Base-by-base conservation (phyloP, 192 early-diverging fungal species). In the Rhizoclosmatium globosum region DNA sequence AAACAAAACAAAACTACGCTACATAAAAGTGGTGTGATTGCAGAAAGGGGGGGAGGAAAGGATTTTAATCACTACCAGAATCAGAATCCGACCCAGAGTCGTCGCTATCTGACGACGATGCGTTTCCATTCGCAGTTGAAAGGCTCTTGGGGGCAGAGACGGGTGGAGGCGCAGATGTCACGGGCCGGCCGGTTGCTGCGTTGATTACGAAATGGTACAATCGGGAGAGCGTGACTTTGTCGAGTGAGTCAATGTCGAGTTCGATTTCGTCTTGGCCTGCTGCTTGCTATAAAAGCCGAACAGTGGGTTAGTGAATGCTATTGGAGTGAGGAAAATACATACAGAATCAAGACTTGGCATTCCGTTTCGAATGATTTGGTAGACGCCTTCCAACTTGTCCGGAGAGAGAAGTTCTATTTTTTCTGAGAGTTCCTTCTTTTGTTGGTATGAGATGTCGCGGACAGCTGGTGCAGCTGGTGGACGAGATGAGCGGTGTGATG, bases 241-340 rank as follows among this genome's bases (percentile, higher is more conserved):
- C 93, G 59, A 98, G 85, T 0, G 94, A 87, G 74, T 97, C 96
- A 84, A 99, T 97, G 74, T 99, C 97, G 77, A 99, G 87, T 81
- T 98, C 96, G 72, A 98, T 95, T 82, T 98, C 97, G 48, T 94
- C 94, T 71, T 94, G 90, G 3, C 86, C 89, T n/a, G 85, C 84
- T 3, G 73, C 69, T 58, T 86, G 68, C 77, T 79, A 48, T 2
- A 21, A 44, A 68, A 50, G 31, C 19, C n/a, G 31, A n/a, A 64
- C 15, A 59, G 7, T 15, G 38, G 7, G 71, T 68, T 50, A 45
- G 4, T 15, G 47, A 44, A 59, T 23, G 42, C 2, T 39, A 44
- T 39, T 46, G 44, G 38, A 41, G 1, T n/a, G 4, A 13, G 23
- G 41, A 83, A 68, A 47, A 50, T 41, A 39, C 44, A 2, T 11